Evolutionary conservation across 2,329 filamentous ascomycete genomes (phyloP), one percentile per base, ranked within the genome.

Genomic region (Aureobasidium sp.): DNA sequence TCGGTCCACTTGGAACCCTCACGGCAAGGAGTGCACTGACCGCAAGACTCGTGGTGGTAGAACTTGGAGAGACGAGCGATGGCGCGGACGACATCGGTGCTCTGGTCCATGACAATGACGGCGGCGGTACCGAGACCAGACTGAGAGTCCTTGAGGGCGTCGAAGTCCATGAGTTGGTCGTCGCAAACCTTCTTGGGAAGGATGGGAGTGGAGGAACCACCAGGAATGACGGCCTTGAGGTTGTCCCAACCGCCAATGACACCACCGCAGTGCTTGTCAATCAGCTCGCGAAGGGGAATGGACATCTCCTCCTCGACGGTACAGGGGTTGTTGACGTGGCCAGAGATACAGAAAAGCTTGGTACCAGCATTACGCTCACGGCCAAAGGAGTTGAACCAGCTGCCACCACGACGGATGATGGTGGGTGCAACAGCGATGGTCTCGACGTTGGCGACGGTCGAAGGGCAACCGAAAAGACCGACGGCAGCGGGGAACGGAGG

Each of bases 251-350:
- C 94, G 66, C 94, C 94, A 70, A 87, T 87, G 59, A 99, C 94
- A 76, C 94, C 94, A 75, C 94, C 94, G 74, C 94, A 97, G 84
- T 99, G 94, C 81, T 91, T 94, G 66, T 99, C 94, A 71, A 99
- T 97, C 66, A 99, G 86, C 78, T 99, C 94, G 48, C 90, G 88
- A 64, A 99, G 85, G 47, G 94, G 89, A 69, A 99, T 99, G 59
- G 90, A 96, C 94, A 99, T 99, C 80, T 99, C 94, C 80, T 99
- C 94, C 78, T 99, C 94, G 65, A 99, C 94, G 0, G 94, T 97
- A 76, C 86, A 91, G 61, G 94, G 94, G 81, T 97, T 95, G 84
- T 99, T 99, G 80, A 99, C 94, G 76, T 97, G 91, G 32, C 94
- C 94, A 61, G 93, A 97, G 75, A 99, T 97, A 77, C 92, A 97